These are phyloP conservation scores for Cordyceps javanica DNA, from an alignment of 2,329 filamentous ascomycete species.

Conservation along the genomic window DNA sequence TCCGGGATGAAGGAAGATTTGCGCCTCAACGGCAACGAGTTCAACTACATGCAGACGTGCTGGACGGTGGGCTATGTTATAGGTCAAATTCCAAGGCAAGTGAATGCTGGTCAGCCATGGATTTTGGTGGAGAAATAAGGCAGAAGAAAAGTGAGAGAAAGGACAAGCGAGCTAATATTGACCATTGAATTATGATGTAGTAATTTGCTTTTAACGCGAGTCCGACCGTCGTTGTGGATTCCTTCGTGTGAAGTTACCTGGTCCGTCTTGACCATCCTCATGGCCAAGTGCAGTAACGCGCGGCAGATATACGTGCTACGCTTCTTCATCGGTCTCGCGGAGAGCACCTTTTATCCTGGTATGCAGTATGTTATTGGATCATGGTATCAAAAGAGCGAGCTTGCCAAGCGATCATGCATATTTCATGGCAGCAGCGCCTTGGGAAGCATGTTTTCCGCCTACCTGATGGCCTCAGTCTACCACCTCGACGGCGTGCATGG, in stretches of 20 bases:
- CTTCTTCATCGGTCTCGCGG: constrained; percentile 38
- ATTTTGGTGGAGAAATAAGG: neutral
- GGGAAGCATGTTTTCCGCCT: constrained; percentile 25
- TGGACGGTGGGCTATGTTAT: constrained; percentile 58
- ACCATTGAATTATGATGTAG: constrained; percentile 11
- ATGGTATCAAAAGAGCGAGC: constrained; percentile 39
- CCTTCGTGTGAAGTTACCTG: constrained; percentile 30
- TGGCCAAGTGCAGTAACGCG: constrained; percentile 29
- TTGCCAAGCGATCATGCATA: constrained; percentile 36
- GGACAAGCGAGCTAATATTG: fast-evolving
- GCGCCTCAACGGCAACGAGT: constrained; percentile 38
- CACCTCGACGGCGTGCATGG: constrained; percentile 33
- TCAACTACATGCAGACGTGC: constrained; percentile 47
- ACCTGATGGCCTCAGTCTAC: constrained; percentile 36
- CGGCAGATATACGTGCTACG: constrained; percentile 33
- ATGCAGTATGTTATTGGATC: constrained; percentile 35
- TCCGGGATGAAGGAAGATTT: constrained; percentile 41
- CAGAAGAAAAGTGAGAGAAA: neutral
- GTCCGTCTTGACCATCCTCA: constrained; percentile 27
- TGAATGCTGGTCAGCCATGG: neutral
- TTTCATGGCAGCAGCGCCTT: constrained; percentile 30
- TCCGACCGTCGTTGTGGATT: constrained; percentile 35
- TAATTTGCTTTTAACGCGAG: constrained; percentile 30
- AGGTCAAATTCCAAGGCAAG: constrained; percentile 30
- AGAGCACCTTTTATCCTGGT: constrained; percentile 33